These are phyloP conservation scores for Metschnikowia corniflorae DNA, from an alignment of 805 yeast species.

Conservation along the genomic window DNA sequence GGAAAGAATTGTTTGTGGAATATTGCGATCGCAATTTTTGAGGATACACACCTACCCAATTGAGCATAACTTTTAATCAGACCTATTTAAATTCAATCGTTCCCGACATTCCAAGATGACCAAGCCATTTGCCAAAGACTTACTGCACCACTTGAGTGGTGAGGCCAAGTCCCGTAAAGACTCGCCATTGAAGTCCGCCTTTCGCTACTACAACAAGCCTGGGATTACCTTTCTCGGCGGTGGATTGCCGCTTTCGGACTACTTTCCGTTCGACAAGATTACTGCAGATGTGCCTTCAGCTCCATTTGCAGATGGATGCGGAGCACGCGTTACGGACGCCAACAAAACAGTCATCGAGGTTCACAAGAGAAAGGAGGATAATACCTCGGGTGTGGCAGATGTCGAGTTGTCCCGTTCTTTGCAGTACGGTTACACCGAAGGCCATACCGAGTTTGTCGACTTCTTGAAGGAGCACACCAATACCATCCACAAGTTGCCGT, in stretches of 20 bases:
- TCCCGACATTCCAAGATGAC: no score
- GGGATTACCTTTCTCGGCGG: conserved; percentile 88
- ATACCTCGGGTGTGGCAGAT: conserved; percentile 33
- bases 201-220: conserved; percentile 71
- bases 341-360: conserved; percentile 42
- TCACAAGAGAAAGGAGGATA: conserved; percentile 29
- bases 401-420: conserved; percentile 79
- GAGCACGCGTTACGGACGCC: conserved; percentile 48
- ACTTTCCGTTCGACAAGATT: conserved; percentile 86
- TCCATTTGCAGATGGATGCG: conserved; percentile 77
- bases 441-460: conserved; percentile 64
- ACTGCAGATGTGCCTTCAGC: conserved; percentile 70
- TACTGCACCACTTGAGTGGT: conserved; percentile 67
- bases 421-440: conserved; percentile 87
- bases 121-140: conserved; percentile 54
- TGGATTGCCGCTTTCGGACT: conserved; percentile 87
- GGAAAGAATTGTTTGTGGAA: no score
- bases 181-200: conserved; percentile 81
- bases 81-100: no score
- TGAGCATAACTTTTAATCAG: no score
- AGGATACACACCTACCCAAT: no score
- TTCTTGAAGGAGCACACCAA: conserved; percentile 77
- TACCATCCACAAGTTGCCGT: conserved; percentile 42
- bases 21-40: no score
- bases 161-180: conserved; percentile 76